Conservation (phyloP, 176 grass and related monocot species). For the Oryza glaberrima region DNA sequence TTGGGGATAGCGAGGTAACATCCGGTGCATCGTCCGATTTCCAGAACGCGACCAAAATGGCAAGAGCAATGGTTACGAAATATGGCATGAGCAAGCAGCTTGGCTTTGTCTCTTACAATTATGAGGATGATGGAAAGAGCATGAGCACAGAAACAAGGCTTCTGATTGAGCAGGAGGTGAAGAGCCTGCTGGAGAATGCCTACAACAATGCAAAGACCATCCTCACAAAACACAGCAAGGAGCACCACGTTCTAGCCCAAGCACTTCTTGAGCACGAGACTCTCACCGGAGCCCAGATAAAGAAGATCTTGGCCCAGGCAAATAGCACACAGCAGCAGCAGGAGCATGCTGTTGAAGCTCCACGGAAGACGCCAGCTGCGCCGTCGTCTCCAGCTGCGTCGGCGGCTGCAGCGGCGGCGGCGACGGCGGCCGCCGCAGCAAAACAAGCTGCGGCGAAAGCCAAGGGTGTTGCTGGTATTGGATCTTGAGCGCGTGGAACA, state of each 20-base stretch:
- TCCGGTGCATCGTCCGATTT: slow-evolving; percentile 88
- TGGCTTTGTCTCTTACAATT: slow-evolving; percentile 86
- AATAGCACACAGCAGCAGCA: slow-evolving; percentile 63
- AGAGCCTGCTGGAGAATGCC: slow-evolving; percentile 73
- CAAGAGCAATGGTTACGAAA: slow-evolving; percentile 89
- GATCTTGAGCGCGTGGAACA: slow-evolving; percentile 54
- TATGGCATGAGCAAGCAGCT: slow-evolving; percentile 95
- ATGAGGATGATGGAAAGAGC: slow-evolving; percentile 75
- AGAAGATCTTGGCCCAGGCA: slow-evolving; percentile 68
- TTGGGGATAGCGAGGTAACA: slow-evolving; percentile 92
- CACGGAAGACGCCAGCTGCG: slow-evolving; percentile 61
- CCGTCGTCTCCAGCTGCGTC: slow-evolving; percentile 51
- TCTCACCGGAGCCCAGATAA: slow-evolving; percentile 84
- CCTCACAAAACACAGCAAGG: slow-evolving; percentile 76
- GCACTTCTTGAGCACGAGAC: slow-evolving; percentile 95
- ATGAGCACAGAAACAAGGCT: slow-evolving; percentile 94
- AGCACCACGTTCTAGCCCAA: slow-evolving; percentile 82
- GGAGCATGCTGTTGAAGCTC: slow-evolving; percentile 59
- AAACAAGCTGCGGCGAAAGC: slow-evolving; percentile 78
- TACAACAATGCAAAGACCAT: slow-evolving; percentile 95
- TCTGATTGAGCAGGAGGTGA: slow-evolving; percentile 89
- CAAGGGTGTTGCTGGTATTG: slow-evolving; percentile 82
- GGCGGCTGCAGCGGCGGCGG: slow-evolving; percentile 49
- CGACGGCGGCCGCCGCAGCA: slow-evolving; percentile 54
- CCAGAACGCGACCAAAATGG: slow-evolving; percentile 71